A percentile compares a stretch with the other conserved stretches of the same genome.
Evolutionary conservation across 2,329 filamentous ascomycete genomes (phyloP).

Genomic region (Rosellinia necatrix): DNA sequence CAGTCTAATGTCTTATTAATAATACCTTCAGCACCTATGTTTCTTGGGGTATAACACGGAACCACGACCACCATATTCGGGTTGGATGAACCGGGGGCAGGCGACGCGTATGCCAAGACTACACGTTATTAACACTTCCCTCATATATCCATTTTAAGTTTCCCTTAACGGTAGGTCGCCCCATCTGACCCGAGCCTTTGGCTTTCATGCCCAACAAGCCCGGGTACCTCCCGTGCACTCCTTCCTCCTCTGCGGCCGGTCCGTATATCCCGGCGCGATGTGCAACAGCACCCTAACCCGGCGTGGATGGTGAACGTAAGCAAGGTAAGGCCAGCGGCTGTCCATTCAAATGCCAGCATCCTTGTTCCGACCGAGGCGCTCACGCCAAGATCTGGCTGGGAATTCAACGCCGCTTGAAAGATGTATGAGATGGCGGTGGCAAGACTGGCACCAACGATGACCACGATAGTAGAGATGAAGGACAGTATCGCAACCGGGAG

Average conservation of each 20-base stretch:
- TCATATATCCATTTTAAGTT: too few species aligned
- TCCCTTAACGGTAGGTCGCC: too few species aligned
- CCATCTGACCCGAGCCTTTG: background rate
- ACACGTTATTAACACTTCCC: too few species aligned
- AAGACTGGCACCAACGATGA: conserved; percentile 71
- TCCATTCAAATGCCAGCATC: conserved; percentile 92
- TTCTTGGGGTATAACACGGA: too few species aligned
- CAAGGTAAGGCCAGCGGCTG: conserved; percentile 68
- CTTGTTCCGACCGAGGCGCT: conserved; percentile 67
- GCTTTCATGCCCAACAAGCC: background rate
- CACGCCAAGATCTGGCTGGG: conserved; percentile 77
- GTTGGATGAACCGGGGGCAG: too few species aligned
- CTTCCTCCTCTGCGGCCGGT: conserved; percentile 43
- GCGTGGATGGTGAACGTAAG: conserved; percentile 75
- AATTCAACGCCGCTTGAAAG: conserved; percentile 76
- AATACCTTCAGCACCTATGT: too few species aligned
- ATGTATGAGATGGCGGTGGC: conserved; percentile 84
- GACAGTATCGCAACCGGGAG: conserved; percentile 71
- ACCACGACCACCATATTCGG: too few species aligned
- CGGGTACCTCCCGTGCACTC: conserved; percentile 18
- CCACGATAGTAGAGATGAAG: conserved; percentile 68
- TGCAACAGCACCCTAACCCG: conserved; percentile 78
- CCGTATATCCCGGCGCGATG: conserved; percentile 57
- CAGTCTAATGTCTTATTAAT: too few species aligned
- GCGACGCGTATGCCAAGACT: too few species aligned